Evolutionary conservation across 208 protist species (phyloP).

Genomic region (Naegleria lovaniensis): DNA sequence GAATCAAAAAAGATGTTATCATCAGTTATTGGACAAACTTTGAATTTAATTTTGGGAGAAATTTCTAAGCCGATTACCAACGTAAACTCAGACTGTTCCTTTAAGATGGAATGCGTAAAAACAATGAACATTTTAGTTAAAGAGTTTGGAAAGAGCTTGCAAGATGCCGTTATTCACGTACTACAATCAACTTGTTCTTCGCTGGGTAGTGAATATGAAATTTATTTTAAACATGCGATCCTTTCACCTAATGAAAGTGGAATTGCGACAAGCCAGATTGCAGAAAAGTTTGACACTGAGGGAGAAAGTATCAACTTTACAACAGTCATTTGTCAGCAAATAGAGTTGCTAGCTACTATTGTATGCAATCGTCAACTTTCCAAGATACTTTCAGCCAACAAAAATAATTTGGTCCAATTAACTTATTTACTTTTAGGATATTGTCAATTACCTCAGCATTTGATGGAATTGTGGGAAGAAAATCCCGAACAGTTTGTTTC

Average conservation of each 20-base stretch:
- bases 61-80: background rate
- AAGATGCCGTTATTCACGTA: background rate
- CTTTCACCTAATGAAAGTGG: background rate
- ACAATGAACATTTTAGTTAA: background rate
- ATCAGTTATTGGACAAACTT: background rate
- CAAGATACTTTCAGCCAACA: background rate
- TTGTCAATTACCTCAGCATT: background rate
- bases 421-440: slow-evolving; percentile 5
- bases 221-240: background rate
- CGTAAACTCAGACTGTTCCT: background rate
- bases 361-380: background rate
- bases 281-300: background rate
- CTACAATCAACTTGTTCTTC: background rate
- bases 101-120: background rate
- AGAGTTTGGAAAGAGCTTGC: background rate
- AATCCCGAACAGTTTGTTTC: slow-evolving; percentile 9
- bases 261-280: background rate
- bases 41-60: background rate
- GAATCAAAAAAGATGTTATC: background rate
- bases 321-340: background rate
- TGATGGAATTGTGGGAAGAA: background rate
- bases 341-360: background rate
- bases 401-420: background rate
- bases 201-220: background rate
- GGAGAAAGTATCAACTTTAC: slow-evolving; percentile 7